phyloP scores from a whole-genome alignment of 352 stramenopile species.

The Phytophthora sojae region DNA sequence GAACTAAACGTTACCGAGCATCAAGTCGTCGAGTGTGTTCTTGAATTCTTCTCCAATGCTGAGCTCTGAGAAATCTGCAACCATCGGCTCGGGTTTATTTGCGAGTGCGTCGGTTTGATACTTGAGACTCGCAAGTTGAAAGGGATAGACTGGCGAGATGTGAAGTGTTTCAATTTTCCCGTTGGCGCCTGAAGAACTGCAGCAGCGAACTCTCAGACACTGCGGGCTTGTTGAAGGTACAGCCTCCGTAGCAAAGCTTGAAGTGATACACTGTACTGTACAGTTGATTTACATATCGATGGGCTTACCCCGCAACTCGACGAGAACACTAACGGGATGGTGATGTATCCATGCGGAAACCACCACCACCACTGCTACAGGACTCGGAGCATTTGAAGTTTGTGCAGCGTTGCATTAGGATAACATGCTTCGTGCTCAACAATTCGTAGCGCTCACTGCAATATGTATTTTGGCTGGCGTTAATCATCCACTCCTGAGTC shows the following conservation, averaged over 20 bases:
- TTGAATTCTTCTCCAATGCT: background rate
- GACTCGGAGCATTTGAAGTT: background rate
- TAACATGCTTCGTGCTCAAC: background rate
- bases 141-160: too few relatives aligned
- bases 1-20: background rate
- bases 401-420: background rate
- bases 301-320: background rate
- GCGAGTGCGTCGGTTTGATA: too few relatives aligned
- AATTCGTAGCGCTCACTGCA: background rate
- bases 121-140: too few relatives aligned
- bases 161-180: too few relatives aligned
- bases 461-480: too few relatives aligned
- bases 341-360: background rate
- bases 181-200: too few relatives aligned
- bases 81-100: background rate
- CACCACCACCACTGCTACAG: background rate
- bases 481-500: conserved; percentile 6
- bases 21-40: background rate
- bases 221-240: too few relatives aligned
- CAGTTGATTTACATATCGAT: background rate
- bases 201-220: too few relatives aligned
- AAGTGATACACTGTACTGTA: background rate
- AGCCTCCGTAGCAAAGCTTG: background rate
- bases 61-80: background rate
- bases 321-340: conserved; percentile 15